A percentile compares a stretch with the other conserved stretches of the same genome.
Conservation (phyloP, 1,284 basidiomycete species). For the Trichosporon faecale region DNA sequence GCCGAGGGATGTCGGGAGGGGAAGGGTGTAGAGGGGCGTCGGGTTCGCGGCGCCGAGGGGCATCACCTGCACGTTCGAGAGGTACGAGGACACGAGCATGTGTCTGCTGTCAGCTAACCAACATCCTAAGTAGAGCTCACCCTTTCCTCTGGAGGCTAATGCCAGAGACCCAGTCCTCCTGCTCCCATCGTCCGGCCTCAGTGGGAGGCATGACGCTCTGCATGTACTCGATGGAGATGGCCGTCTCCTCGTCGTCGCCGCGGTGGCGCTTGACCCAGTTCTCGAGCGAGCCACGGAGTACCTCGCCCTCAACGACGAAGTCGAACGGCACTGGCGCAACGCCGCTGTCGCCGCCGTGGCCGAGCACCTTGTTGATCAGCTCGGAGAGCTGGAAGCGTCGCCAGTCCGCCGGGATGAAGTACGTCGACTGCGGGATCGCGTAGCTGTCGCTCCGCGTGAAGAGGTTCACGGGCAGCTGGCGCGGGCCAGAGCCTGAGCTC, state of each 20-base stretch:
- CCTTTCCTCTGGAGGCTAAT: constrained; percentile 67
- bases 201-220: constrained; percentile 87
- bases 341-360: constrained; percentile 52
- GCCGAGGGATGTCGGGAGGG: constrained; percentile 54
- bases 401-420: constrained; percentile 90
- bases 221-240: constrained; percentile 90
- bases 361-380: constrained; percentile 90
- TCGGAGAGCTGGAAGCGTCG: constrained; percentile 94
- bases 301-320: constrained; percentile 79
- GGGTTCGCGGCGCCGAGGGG: constrained; percentile 50
- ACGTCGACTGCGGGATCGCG: constrained; percentile 82
- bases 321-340: constrained; percentile 83
- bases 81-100: constrained; percentile 76
- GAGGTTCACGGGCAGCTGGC: constrained; percentile 66
- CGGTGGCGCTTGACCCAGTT: constrained; percentile 74
- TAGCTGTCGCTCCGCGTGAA: constrained; percentile 71
- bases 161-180: constrained; percentile 92
- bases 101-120: constrained; percentile 53
- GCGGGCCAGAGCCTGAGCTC: constrained; percentile 12
- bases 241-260: constrained; percentile 68
- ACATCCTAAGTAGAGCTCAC: constrained; percentile 55
- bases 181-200: constrained; percentile 72
- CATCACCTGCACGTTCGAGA: constrained; percentile 70
- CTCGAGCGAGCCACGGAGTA: constrained; percentile 69
- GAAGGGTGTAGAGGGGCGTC: constrained; percentile 42